phyloP scores from a whole-genome alignment of 176 grass and related monocot species.

The Bromus sterilis region DNA sequence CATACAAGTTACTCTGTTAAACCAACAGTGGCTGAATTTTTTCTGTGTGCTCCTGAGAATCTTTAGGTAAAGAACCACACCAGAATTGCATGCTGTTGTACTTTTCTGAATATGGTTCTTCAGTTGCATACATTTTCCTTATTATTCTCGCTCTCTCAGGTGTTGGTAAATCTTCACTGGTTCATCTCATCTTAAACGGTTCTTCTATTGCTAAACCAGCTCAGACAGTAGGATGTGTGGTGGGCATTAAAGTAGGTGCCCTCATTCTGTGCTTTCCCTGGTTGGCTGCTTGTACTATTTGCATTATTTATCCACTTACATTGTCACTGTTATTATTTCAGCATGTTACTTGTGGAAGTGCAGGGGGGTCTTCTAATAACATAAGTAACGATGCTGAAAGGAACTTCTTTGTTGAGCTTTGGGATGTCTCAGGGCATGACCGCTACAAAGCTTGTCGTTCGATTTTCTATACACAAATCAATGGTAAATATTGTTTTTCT shows the following conservation, averaged over 20 bases:
- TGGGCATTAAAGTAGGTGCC: constrained; percentile 56
- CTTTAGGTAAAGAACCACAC: neutral
- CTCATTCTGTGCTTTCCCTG: neutral
- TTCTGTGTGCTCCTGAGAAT: neutral
- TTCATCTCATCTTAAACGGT: constrained; percentile 66
- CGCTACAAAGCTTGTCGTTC: constrained; percentile 84
- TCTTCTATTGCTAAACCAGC: constrained; percentile 58
- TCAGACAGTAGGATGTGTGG: constrained; percentile 78
- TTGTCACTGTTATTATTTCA: constrained; percentile 42
- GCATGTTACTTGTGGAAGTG: constrained; percentile 78
- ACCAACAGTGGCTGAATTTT: neutral
- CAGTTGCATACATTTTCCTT: constrained; percentile 1
- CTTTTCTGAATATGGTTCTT: neutral
- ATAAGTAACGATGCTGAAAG: constrained; percentile 58
- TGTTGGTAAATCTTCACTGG: constrained; percentile 88
- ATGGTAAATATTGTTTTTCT: constrained; percentile 37
- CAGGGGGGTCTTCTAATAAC: constrained; percentile 65
- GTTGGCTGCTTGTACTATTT: neutral
- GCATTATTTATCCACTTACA: constrained; percentile 11
- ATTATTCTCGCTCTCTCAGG: constrained; percentile 28
- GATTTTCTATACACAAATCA: constrained; percentile 88
- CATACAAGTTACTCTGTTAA: neutral
- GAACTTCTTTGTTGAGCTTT: constrained; percentile 94
- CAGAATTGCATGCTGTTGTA: constrained; percentile 1
- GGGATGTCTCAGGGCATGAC: constrained; percentile 92